Conservation (phyloP, 805 yeast genomes). For the Kazachstania martiniae region DNA sequence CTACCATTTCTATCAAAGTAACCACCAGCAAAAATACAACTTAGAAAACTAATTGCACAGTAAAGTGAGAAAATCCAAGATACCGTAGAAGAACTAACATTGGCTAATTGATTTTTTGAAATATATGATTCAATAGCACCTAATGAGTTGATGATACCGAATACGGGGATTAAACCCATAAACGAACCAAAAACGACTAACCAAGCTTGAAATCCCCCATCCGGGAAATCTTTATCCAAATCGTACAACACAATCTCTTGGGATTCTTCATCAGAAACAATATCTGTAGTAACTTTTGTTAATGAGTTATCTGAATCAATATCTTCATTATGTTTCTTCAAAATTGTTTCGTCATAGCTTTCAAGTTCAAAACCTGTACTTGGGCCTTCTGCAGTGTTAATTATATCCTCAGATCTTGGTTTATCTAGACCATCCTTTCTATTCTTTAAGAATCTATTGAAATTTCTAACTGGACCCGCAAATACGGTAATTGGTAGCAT, state of each 20-base stretch:
- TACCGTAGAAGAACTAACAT: conserved; percentile 38
- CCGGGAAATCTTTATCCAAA: conserved; percentile 29
- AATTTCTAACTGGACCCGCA: too few species aligned
- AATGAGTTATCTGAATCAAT: too few species aligned
- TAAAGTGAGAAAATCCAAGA: conserved; percentile 64
- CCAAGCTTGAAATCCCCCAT: conserved; percentile 53
- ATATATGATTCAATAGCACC: conserved; percentile 63
- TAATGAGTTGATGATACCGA: conserved; percentile 50
- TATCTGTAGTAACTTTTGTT: background rate
- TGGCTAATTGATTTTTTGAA: conserved; percentile 40
- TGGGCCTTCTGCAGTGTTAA: too few species aligned
- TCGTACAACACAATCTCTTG: conserved; percentile 6
- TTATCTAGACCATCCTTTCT: too few species aligned
- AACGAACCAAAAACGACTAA: conserved; percentile 49
- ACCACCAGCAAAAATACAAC: conserved; percentile 46
- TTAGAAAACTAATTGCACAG: conserved; percentile 40
- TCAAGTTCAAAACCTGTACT: conserved; percentile 1
- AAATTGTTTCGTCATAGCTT: too few species aligned
- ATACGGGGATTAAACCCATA: conserved; percentile 45
- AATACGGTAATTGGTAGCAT: too few species aligned
- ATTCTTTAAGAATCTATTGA: too few species aligned
- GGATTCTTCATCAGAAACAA: background rate
- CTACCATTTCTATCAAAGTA: conserved; percentile 56
- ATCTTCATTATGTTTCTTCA: background rate
- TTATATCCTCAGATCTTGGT: too few species aligned